These are phyloP conservation scores for Talaromyces proteolyticus DNA, from an alignment of 495 filamentous ascomycete genomes.

Conservation along the genomic window DNA sequence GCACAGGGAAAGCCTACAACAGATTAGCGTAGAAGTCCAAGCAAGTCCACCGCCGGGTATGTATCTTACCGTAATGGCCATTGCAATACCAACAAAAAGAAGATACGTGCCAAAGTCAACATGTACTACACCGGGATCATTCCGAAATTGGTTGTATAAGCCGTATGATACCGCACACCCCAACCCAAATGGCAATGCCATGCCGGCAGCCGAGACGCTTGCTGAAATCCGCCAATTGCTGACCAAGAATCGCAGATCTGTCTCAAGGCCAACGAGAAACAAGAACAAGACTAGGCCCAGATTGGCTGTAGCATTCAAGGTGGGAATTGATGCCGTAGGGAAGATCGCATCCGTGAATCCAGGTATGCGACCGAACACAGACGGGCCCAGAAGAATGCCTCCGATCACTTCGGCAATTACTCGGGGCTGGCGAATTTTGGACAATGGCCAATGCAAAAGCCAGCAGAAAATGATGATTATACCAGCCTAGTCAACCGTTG, in stretches of 20 bases:
- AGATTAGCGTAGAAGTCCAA: too few species aligned
- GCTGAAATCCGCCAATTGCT: constrained; percentile 83
- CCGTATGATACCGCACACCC: constrained; percentile 80
- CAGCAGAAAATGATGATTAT: constrained; percentile 92
- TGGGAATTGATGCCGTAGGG: constrained; percentile 64
- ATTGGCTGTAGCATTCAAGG: constrained; percentile 79
- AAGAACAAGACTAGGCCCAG: constrained; percentile 86
- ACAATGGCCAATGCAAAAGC: constrained; percentile 76
- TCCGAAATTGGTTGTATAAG: constrained; percentile 71
- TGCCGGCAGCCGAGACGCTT: constrained; percentile 78
- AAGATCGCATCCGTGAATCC: constrained; percentile 77
- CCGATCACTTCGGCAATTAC: constrained; percentile 97
- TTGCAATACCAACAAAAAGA: constrained; percentile 90
- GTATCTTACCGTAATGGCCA: constrained; percentile 73
- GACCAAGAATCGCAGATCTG: constrained; percentile 78
- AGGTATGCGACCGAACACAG: constrained; percentile 77
- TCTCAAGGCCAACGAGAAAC: constrained; percentile 89
- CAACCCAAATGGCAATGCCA: constrained; percentile 69
- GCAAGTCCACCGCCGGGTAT: not conserved
- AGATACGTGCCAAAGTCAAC: constrained; percentile 79
- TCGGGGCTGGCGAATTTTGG: constrained; percentile 79
- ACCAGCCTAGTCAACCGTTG: constrained; percentile 50
- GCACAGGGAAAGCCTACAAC: constrained; percentile 76
- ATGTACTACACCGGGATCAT: constrained; percentile 53
- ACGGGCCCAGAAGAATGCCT: constrained; percentile 84